Evolutionary conservation across 2,329 filamentous ascomycete species (phyloP).

Genomic region (Diaporthe vaccinii): DNA sequence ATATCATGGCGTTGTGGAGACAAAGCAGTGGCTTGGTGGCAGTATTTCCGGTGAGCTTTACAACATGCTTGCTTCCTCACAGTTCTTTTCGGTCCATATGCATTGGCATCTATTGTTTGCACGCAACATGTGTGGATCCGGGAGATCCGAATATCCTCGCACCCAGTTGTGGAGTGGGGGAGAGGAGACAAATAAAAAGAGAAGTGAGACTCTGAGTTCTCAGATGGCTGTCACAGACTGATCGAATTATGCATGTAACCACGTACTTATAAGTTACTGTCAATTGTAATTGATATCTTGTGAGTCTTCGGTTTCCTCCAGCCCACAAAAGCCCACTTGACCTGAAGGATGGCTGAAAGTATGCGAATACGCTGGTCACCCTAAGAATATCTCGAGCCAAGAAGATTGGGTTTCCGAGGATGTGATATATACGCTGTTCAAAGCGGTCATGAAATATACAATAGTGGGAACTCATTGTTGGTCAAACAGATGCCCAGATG

Average conservation of each 20-base stretch:
- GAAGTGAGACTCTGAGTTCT: no score
- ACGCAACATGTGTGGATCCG: background rate
- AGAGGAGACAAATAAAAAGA: background rate
- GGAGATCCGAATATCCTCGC: background rate
- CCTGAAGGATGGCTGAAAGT: background rate
- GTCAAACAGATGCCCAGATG: background rate
- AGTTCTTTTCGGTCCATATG: background rate
- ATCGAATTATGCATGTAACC: background rate
- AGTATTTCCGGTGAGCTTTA: background rate
- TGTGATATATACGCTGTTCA: background rate
- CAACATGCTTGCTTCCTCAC: background rate
- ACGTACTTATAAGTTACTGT: background rate
- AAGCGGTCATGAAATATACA: conserved; percentile 17
- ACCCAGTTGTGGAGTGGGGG: no score
- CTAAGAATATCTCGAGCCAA: background rate
- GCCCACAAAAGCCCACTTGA: background rate
- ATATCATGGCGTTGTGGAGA: background rate
- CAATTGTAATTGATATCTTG: background rate
- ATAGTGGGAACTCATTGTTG: background rate
- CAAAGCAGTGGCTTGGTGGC: no score
- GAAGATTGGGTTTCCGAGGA: background rate
- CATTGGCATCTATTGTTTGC: background rate
- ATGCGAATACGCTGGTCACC: background rate
- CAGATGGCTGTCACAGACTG: no score
- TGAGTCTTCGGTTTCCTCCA: background rate